These are phyloP conservation scores for Beauveria sp. DNA, from an alignment of 2,329 filamentous ascomycete genomes.

Conservation along the genomic window DNA sequence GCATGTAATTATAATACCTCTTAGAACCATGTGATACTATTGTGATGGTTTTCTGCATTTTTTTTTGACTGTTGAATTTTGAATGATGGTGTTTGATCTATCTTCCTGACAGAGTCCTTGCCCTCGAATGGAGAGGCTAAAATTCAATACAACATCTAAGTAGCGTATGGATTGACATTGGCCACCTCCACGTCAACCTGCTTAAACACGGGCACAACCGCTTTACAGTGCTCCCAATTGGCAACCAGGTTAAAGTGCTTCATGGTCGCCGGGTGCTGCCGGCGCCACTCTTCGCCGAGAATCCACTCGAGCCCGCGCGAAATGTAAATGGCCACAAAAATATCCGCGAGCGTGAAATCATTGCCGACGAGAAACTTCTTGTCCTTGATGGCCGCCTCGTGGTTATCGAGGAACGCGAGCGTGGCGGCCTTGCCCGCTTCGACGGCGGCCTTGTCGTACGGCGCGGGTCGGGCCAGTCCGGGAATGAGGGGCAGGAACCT, in stretches of 20 bases:
- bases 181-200: background rate
- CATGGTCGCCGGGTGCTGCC: background rate
- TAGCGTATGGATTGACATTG: background rate
- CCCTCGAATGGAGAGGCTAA: too few relatives aligned
- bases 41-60: too few relatives aligned
- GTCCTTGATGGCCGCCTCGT: background rate
- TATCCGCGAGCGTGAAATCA: background rate
- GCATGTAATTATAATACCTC: background rate
- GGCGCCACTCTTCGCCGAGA: background rate
- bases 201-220: background rate
- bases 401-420: background rate
- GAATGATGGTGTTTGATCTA: too few relatives aligned
- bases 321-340: constrained; percentile 1
- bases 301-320: constrained; percentile 4
- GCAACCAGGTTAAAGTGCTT: background rate
- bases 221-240: background rate
- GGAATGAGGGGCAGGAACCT: constrained; percentile 6
- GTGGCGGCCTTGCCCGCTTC: background rate
- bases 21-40: background rate
- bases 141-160: background rate
- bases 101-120: too few relatives aligned
- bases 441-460: constrained; percentile 5
- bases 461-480: background rate
- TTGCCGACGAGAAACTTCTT: background rate
- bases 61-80: background rate